These are phyloP conservation scores for Termitomyces sp. DNA, from an alignment of 768 basidiomycete genomes.

Conservation along the genomic window DNA sequence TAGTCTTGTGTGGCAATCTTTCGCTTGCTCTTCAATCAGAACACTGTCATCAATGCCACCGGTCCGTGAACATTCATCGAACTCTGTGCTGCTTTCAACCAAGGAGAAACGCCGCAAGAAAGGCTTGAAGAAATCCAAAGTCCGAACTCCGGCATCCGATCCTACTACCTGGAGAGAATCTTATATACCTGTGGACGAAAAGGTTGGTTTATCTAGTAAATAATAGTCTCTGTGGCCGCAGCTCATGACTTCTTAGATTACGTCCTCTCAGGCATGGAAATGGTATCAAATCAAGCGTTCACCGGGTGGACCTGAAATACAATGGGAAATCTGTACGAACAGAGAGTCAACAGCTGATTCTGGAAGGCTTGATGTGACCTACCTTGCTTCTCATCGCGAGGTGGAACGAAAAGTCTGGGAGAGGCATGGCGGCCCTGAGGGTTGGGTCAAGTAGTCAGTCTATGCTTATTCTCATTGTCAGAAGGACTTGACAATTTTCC, in stretches of 20 bases:
- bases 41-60: not conserved
- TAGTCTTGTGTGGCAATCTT: not conserved
- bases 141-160: not conserved
- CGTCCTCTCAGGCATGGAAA: not conserved
- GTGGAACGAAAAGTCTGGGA: not conserved
- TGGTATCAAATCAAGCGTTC: not conserved
- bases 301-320: not conserved
- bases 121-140: not conserved
- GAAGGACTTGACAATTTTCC: not conserved
- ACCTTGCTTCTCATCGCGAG: not conserved
- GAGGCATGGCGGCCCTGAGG: not conserved
- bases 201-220: not conserved
- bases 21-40: not conserved
- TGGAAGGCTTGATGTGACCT: not conserved
- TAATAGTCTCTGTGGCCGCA: not conserved
- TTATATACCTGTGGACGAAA: not conserved
- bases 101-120: not conserved
- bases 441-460: not conserved
- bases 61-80: not conserved
- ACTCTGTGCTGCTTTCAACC: not conserved
- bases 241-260: not conserved
- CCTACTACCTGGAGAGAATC: not conserved
- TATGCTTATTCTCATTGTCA: not conserved
- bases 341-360: not conserved
- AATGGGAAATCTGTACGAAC: not conserved